These are phyloP conservation scores for Calonectria ilicicola DNA, from an alignment of 2,329 filamentous ascomycete species.

Conservation along the genomic window DNA sequence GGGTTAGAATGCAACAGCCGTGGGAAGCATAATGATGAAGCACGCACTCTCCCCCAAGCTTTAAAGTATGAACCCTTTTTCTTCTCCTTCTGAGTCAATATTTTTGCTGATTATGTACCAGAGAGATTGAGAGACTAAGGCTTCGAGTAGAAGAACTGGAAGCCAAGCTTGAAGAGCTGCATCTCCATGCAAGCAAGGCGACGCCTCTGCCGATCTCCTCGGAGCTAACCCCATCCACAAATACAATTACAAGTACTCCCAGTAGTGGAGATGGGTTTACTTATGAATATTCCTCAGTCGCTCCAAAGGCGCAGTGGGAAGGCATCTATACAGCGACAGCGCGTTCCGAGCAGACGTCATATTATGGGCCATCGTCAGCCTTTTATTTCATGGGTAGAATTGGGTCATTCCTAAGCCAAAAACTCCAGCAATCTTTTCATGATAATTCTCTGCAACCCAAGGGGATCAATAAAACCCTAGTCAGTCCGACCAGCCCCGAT, in stretches of 20 bases:
- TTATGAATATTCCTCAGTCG: no score
- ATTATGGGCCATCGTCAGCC: slow-evolving; percentile 58
- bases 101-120: not conserved
- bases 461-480: slow-evolving; percentile 26
- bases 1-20: slow-evolving; percentile 25
- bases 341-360: slow-evolving; percentile 51
- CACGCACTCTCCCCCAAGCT: slow-evolving; percentile 29
- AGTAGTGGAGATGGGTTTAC: slow-evolving; percentile 18
- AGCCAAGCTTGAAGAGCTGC: slow-evolving; percentile 26
- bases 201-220: not conserved
- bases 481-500: slow-evolving; percentile 10
- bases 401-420: slow-evolving; percentile 48
- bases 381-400: slow-evolving; percentile 59
- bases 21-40: slow-evolving; percentile 25
- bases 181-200: slow-evolving; percentile 36
- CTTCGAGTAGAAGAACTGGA: slow-evolving; percentile 46
- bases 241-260: not conserved
- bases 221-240: slow-evolving; percentile 4
- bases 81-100: no score
- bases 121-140: slow-evolving; percentile 51
- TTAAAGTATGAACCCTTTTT: slow-evolving; percentile 15
- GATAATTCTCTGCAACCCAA: slow-evolving; percentile 29
- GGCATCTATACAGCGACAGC: slow-evolving; percentile 51
- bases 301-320: slow-evolving; percentile 40
- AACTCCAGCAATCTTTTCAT: slow-evolving; percentile 44